Evolutionary conservation across 1,284 basidiomycete genomes (phyloP).

Genomic region (Cryptococcus amylolentus): DNA sequence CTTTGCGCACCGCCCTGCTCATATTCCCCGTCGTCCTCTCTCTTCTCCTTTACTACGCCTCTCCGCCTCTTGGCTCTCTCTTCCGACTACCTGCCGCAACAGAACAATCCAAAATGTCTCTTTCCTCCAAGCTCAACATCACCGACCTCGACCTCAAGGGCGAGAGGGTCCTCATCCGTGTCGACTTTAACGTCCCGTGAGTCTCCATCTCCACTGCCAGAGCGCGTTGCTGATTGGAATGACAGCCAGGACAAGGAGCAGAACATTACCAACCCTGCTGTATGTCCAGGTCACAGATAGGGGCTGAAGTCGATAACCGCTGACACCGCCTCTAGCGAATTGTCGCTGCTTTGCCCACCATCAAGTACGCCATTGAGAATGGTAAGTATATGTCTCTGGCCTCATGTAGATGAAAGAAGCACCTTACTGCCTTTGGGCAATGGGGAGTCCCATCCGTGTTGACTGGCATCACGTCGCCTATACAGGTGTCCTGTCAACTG

Average conservation of each 20-base stretch:
- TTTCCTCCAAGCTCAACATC: constrained; percentile 90
- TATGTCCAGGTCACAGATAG: constrained; percentile 50
- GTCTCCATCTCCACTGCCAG: constrained; percentile 4
- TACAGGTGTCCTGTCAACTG: neutral
- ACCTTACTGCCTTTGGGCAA: no score
- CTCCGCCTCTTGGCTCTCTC: neutral
- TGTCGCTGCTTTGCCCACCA: constrained; percentile 91
- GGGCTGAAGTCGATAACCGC: neutral
- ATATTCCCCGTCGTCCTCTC: constrained; percentile 11
- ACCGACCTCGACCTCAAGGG: constrained; percentile 85
- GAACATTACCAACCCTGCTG: constrained; percentile 93
- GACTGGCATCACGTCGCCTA: neutral
- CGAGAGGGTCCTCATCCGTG: constrained; percentile 84
- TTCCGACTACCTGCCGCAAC: neutral
- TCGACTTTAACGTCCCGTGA: constrained; percentile 96
- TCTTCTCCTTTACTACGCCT: neutral
- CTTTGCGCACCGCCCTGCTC: constrained; percentile 1
- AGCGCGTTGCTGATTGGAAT: constrained; percentile 47
- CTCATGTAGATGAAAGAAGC: no score
- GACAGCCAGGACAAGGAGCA: constrained; percentile 58
- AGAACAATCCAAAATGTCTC: constrained; percentile 65
- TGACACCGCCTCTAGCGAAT: constrained; percentile 64
- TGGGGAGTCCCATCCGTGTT: no score
- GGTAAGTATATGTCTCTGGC: constrained; percentile 54
- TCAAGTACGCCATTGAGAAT: constrained; percentile 88